Evolutionary conservation across 208 protist species (phyloP).

Genomic region (Trypanosoma caninum): DNA sequence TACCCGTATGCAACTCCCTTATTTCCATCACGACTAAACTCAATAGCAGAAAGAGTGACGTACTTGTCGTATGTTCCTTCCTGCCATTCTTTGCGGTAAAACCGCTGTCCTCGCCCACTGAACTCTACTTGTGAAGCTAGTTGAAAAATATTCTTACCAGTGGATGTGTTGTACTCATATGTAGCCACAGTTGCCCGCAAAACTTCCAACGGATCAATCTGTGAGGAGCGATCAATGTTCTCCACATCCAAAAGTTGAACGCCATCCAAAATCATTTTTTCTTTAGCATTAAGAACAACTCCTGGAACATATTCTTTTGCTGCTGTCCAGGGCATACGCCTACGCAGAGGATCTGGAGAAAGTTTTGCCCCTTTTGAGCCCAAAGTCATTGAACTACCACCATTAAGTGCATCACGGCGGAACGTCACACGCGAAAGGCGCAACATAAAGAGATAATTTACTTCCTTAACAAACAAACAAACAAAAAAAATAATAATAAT

Average conservation of each 20-base stretch:
- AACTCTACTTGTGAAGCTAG: conserved; percentile 62
- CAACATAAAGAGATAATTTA: conserved; percentile 16
- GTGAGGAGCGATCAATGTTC: conserved; percentile 66
- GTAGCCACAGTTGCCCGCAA: conserved; percentile 73
- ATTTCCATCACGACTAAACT: conserved; percentile 72
- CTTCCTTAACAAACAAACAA: background rate
- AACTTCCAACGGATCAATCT: conserved; percentile 82
- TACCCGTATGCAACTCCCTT: conserved; percentile 83
- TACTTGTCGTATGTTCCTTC: conserved; percentile 90
- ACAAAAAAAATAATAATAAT: background rate
- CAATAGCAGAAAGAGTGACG: conserved; percentile 75
- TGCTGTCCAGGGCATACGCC: conserved; percentile 88
- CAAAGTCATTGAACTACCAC: conserved; percentile 84
- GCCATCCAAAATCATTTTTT: conserved; percentile 82
- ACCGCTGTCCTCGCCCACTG: conserved; percentile 70
- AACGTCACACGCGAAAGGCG: conserved; percentile 23
- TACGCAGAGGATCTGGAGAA: conserved; percentile 64
- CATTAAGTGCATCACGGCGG: conserved; percentile 67
- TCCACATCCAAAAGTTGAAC: conserved; percentile 74
- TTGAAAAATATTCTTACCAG: conserved; percentile 86
- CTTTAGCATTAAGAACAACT: conserved; percentile 74
- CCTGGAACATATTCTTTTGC: conserved; percentile 78
- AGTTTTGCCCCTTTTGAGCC: conserved; percentile 68
- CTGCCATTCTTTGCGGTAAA: conserved; percentile 85
- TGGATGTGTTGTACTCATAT: conserved; percentile 81